Percentiles rank a stretch among this genome's conserved stretches.
Evolutionary conservation across 2,329 filamentous ascomycete genomes (phyloP).

Genomic region (Sordariomycetes sp.): DNA sequence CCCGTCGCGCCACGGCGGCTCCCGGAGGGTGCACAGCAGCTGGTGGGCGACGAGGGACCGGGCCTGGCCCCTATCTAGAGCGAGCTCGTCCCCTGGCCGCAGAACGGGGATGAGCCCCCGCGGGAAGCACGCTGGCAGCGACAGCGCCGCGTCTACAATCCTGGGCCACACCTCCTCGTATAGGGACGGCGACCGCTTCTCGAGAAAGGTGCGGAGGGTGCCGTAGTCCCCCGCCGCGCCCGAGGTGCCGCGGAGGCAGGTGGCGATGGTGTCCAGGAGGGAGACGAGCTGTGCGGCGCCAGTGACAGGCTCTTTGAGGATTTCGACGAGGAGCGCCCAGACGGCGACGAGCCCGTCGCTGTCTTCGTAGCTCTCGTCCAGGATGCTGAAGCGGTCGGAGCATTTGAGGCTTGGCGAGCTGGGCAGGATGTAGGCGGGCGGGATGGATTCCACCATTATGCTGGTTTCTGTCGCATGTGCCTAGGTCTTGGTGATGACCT

Average conservation of each 20-base stretch:
- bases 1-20: conserved; percentile 12
- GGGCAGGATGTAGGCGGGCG: too few species aligned
- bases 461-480: too few species aligned
- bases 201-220: conserved; percentile 9
- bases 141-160: conserved; percentile 12
- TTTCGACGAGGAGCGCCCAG: conserved; percentile 15
- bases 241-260: conserved; percentile 9
- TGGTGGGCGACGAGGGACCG: conserved; percentile 20
- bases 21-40: conserved; percentile 16
- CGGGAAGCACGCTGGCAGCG: conserved; percentile 12
- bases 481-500: too few species aligned
- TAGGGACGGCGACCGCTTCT: conserved; percentile 7
- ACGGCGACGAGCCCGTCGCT: conserved; percentile 12
- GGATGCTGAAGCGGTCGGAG: too few species aligned
- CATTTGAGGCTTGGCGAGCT: too few species aligned
- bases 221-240: conserved; percentile 12
- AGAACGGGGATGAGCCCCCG: conserved; percentile 10
- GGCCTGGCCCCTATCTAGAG: conserved; percentile 13
- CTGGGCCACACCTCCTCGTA: conserved; percentile 11
- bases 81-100: conserved; percentile 6
- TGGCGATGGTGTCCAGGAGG: conserved; percentile 16
- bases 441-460: too few species aligned
- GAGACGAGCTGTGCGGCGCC: conserved; percentile 12
- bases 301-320: conserved; percentile 9
- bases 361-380: conserved; percentile 8